Percentiles rank a stretch among this genome's conserved stretches.
Conservation (phyloP, 1,284 basidiomycete species). For the Ceratobasidium sp. region DNA sequence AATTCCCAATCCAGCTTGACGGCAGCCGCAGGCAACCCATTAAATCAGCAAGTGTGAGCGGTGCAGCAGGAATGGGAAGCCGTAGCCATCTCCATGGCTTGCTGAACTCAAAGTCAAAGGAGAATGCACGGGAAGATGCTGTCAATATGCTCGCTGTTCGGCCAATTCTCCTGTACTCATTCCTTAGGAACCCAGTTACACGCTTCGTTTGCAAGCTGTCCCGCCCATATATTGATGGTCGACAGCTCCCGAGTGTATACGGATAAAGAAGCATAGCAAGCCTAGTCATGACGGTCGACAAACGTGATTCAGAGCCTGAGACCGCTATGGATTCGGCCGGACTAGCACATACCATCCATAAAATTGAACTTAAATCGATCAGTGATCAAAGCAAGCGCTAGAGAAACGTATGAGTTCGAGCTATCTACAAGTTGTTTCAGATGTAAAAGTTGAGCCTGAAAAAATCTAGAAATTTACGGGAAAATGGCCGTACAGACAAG, state of each 20-base stretch:
- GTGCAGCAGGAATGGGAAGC: too few species aligned
- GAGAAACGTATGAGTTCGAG: slow-evolving; percentile 71
- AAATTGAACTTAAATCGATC: slow-evolving; percentile 78
- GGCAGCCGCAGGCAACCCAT: too few species aligned
- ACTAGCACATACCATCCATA: slow-evolving; percentile 72
- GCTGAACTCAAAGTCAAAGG: slow-evolving; percentile 57
- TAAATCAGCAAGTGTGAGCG: too few species aligned
- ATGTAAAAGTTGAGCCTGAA: slow-evolving; percentile 10
- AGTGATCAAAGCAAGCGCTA: slow-evolving; percentile 76
- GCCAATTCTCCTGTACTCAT: slow-evolving; percentile 75
- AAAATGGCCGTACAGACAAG: slow-evolving; percentile 68
- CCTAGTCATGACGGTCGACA: slow-evolving; percentile 59
- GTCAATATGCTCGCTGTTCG: slow-evolving; percentile 65
- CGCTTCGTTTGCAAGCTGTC: slow-evolving; percentile 79
- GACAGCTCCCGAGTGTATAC: slow-evolving; percentile 82
- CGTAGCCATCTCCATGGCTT: slow-evolving; percentile 79
- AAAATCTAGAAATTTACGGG: background rate
- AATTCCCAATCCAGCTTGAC: too few species aligned
- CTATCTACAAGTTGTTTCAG: slow-evolving; percentile 65
- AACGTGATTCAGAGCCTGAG: background rate
- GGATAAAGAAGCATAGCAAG: slow-evolving; percentile 81
- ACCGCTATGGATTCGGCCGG: background rate
- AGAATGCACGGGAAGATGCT: background rate
- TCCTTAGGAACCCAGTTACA: slow-evolving; percentile 81
- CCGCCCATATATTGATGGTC: slow-evolving; percentile 84